Evolutionary conservation across 495 filamentous ascomycete species (phyloP).

Genomic region (Articulospora tetracladia): DNA sequence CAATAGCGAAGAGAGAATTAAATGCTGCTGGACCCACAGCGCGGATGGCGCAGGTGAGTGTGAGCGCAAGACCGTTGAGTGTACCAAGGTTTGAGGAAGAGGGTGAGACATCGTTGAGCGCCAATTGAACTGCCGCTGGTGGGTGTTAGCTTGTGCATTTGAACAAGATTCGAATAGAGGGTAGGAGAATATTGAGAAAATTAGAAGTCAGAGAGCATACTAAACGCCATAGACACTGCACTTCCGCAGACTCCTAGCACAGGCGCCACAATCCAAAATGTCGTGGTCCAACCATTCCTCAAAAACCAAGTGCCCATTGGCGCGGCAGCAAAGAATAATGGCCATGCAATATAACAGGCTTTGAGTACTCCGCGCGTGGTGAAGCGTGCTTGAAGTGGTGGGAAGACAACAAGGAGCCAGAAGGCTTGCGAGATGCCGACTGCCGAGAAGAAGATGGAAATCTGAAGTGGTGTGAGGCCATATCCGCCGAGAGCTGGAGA

Average conservation of each 20-base stretch:
- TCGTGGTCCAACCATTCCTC: conserved; percentile 30
- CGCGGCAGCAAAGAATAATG: conserved; percentile 49
- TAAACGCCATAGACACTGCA: conserved; percentile 66
- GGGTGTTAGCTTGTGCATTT: conserved; percentile 13
- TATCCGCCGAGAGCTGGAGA: conserved; percentile 51
- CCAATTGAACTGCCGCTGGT: conserved; percentile 54
- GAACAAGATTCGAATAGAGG: too few relatives aligned
- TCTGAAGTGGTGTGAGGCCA: conserved; percentile 53
- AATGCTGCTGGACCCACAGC: conserved; percentile 58
- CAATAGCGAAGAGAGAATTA: conserved; percentile 57
- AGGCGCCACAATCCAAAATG: conserved; percentile 55
- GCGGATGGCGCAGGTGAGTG: conserved; percentile 45
- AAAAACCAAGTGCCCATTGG: conserved; percentile 51
- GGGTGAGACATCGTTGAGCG: conserved; percentile 64
- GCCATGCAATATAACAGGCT: conserved; percentile 49
- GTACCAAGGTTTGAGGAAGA: conserved; percentile 51
- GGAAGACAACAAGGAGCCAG: conserved; percentile 64
- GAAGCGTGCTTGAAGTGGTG: conserved; percentile 49
- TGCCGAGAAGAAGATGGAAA: conserved; percentile 55
- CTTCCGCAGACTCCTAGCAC: conserved; percentile 39
- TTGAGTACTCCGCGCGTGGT: conserved; percentile 59
- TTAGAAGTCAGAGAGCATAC: conserved; percentile 22
- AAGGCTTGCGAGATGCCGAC: conserved; percentile 55
- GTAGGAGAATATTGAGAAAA: not conserved
- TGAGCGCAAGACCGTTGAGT: conserved; percentile 61